A percentile compares a stretch with the other conserved stretches of the same genome.
Conservation (phyloP, 208 protist genomes). For the Vickermania ingenoplastis region DNA sequence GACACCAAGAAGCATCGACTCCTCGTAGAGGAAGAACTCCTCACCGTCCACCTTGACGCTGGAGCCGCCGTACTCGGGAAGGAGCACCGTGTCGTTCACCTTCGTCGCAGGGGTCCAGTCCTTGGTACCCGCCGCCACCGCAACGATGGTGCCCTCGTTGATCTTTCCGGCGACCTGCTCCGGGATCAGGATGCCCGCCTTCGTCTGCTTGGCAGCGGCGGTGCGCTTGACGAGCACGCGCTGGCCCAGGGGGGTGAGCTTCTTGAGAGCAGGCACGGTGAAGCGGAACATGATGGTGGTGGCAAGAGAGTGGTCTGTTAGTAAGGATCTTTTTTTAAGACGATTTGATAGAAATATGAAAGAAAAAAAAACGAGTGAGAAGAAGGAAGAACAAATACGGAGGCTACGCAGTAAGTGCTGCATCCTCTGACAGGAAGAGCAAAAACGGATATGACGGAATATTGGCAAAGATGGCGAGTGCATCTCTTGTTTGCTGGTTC, state of each 20-base stretch:
- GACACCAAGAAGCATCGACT: slow-evolving; percentile 81
- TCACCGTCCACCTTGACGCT: slow-evolving; percentile 88
- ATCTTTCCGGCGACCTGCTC: slow-evolving; percentile 88
- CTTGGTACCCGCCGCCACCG: slow-evolving; percentile 79
- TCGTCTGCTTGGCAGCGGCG: slow-evolving; percentile 85
- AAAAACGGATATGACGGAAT: too few species aligned
- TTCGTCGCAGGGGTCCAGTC: slow-evolving; percentile 89
- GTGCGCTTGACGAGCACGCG: slow-evolving; percentile 85
- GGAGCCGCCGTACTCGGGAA: slow-evolving; percentile 84
- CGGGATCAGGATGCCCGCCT: slow-evolving; percentile 90
- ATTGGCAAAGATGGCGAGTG: too few species aligned
- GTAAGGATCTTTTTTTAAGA: too few species aligned
- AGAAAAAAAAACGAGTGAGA: too few species aligned
- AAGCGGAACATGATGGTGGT: slow-evolving; percentile 78
- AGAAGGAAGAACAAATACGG: too few species aligned
- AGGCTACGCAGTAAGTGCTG: too few species aligned
- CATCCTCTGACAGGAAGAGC: too few species aligned
- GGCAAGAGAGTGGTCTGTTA: too few species aligned
- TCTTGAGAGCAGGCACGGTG: slow-evolving; percentile 65
- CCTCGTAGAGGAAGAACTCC: slow-evolving; percentile 89
- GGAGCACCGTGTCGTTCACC: slow-evolving; percentile 84
- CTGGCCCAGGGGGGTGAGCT: slow-evolving; percentile 84
- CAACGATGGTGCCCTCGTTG: slow-evolving; percentile 88
- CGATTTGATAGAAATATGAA: too few species aligned
- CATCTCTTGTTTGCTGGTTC: too few species aligned